phyloP scores from a whole-genome alignment of 139 green algal species.

The Asterochloris sp. region DNA sequence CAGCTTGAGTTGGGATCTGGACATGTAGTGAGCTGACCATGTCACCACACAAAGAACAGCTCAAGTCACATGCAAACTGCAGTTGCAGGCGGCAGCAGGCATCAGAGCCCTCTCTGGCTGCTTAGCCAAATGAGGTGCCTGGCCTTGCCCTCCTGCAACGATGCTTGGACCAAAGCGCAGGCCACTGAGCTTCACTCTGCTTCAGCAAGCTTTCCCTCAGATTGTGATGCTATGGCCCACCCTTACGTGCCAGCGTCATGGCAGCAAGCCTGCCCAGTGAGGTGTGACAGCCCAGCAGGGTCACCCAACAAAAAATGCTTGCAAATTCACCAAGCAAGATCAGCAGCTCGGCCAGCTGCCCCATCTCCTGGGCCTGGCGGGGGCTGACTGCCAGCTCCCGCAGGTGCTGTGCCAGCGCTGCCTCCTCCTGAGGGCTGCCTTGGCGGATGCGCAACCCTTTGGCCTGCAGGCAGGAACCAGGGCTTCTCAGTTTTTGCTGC shows the following conservation, averaged over 20 bases:
- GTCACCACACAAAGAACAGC: not conserved
- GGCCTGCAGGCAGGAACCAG: not conserved
- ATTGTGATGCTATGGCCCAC: not conserved
- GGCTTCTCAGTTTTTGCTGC: no score
- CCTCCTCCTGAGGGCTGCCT: conserved; percentile 74
- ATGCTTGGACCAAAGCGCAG: no score
- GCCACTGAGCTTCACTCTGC: no score
- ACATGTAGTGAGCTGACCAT: not conserved
- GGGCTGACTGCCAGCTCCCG: conserved; percentile 27
- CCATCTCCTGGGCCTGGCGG: conserved; percentile 16
- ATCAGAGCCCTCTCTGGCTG: no score
- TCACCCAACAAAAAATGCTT: not conserved
- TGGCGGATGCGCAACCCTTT: conserved; percentile 38
- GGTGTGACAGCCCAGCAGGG: not conserved
- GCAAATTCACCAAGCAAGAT: conserved; percentile 51
- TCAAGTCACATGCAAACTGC: not conserved
- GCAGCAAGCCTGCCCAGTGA: not conserved
- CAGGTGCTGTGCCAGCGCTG: conserved; percentile 51
- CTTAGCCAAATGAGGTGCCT: no score
- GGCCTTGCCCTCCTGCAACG: no score
- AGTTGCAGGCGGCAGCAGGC: not conserved
- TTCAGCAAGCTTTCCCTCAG: no score
- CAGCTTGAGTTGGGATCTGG: not conserved
- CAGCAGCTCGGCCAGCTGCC: conserved; percentile 73
- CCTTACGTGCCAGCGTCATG: not conserved